Percentiles rank a stretch among this genome's conserved stretches.
Conservation (phyloP, 495 filamentous ascomycete genomes). For the Xylaria telfairii region DNA sequence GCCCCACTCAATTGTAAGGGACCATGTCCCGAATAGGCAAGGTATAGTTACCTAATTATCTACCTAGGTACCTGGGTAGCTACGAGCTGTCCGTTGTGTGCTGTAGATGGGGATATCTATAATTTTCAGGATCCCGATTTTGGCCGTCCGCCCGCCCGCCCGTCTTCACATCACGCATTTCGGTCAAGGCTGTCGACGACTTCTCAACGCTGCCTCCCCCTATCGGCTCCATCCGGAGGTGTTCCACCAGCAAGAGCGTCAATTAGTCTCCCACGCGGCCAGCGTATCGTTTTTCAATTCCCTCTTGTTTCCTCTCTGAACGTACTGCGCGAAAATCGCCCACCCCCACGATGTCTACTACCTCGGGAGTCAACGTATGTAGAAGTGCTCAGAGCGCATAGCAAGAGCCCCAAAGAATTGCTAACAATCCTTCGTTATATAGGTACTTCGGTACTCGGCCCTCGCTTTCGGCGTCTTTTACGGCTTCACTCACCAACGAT, state of each 20-base stretch:
- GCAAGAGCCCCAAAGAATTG: constrained; percentile 18
- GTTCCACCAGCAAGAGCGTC: neutral
- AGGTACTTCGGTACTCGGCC: constrained; percentile 96
- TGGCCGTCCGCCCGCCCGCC: constrained; percentile 14
- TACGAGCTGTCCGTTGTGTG: neutral
- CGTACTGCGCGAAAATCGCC: constrained; percentile 29
- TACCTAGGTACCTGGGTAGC: constrained; percentile 4
- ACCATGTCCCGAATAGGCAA: constrained; percentile 7
- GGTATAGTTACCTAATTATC: constrained; percentile 2
- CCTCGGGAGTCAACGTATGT: constrained; percentile 70
- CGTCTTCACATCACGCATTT: constrained; percentile 16
- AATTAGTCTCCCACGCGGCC: neutral
- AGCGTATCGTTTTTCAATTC: constrained; percentile 10
- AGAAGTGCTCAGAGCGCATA: constrained; percentile 7
- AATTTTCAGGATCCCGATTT: constrained; percentile 26
- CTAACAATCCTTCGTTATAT: constrained; percentile 30
- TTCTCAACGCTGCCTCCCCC: neutral
- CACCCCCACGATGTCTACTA: constrained; percentile 50
- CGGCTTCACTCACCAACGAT: constrained; percentile 87
- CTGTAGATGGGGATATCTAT: too few relatives aligned
- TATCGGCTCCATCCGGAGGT: neutral
- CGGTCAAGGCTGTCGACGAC: constrained; percentile 13
- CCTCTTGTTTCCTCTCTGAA: constrained; percentile 27
- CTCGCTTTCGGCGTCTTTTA: constrained; percentile 88
- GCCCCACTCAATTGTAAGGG: neutral